These are phyloP conservation scores for Kwoniella shivajii DNA, from an alignment of 1,284 basidiomycete genomes.

Conservation along the genomic window DNA sequence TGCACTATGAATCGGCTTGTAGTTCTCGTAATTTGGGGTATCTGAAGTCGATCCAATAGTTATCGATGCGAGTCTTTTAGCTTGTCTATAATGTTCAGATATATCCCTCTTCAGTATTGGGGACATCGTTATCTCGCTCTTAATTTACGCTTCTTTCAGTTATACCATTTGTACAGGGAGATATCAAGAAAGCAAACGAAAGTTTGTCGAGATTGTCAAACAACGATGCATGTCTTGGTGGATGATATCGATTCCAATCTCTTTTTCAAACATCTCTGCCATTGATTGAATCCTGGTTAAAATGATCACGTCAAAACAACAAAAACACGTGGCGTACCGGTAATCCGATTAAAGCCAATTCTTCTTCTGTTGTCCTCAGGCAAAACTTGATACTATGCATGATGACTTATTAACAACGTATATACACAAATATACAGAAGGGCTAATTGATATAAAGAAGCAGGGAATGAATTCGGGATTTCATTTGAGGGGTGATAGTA, in stretches of 20 bases:
- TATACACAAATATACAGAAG: neutral
- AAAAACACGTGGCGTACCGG: constrained; percentile 10
- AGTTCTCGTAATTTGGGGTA: neutral
- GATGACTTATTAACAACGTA: neutral
- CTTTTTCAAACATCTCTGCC: too few relatives aligned
- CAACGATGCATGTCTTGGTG: too few relatives aligned
- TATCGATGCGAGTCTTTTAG: constrained; percentile 42
- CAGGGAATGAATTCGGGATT: too few relatives aligned
- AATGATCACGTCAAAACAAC: neutral
- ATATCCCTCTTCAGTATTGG: constrained; percentile 52
- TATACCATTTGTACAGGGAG: neutral
- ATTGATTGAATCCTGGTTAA: neutral
- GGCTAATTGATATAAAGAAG: neutral
- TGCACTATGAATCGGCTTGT: constrained; percentile 4
- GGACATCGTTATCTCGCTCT: constrained; percentile 32
- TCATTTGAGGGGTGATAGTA: neutral
- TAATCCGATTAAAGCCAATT: constrained; percentile 4
- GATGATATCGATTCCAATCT: too few relatives aligned
- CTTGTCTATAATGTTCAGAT: constrained; percentile 46
- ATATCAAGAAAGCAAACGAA: neutral
- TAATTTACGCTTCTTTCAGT: too few relatives aligned
- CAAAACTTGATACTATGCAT: too few relatives aligned
- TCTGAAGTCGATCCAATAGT: constrained; percentile 17
- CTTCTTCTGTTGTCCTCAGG: neutral
- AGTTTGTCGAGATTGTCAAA: too few relatives aligned